Evolutionary conservation across 176 grass and related monocot genomes (phyloP).

Genomic region (Raddia distichophylla): DNA sequence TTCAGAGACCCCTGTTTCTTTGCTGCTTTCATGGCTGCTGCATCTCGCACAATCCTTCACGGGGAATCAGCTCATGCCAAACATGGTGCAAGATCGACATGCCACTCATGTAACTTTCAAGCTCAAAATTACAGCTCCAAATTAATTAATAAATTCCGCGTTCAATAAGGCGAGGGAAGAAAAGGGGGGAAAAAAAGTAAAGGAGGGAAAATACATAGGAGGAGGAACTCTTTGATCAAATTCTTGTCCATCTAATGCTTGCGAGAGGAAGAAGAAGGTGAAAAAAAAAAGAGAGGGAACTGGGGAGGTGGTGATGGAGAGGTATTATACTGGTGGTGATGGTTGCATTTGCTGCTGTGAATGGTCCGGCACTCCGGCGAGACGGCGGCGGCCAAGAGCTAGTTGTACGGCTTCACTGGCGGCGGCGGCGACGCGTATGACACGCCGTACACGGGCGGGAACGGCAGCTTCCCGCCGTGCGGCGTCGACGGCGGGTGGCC

Average conservation of each 20-base stretch:
- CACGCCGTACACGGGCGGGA: conserved; percentile 71
- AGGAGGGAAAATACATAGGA: conserved; percentile 38
- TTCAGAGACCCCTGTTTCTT: neutral
- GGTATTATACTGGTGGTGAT: conserved; percentile 48
- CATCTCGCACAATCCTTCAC: neutral
- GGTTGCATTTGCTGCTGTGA: neutral
- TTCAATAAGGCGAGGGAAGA: neutral
- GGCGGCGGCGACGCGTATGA: conserved; percentile 71
- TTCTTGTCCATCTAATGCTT: conserved; percentile 42
- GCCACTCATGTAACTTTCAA: neutral
- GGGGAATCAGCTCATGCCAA: neutral
- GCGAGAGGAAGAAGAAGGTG: conserved; percentile 5
- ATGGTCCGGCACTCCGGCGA: conserved; percentile 1
- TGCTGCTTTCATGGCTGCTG: neutral
- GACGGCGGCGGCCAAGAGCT: neutral
- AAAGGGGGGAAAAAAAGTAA: conserved; percentile 22
- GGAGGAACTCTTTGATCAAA: conserved; percentile 44
- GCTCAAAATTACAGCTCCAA: conserved; percentile 5
- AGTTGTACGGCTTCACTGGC: conserved; percentile 55
- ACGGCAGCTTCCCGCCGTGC: conserved; percentile 37
- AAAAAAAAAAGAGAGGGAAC: neutral
- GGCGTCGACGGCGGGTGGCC: conserved; percentile 29
- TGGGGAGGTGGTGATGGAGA: neutral
- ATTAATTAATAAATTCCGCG: conserved; percentile 36
- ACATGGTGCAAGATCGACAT: neutral